Base-by-base conservation (phyloP, 345 rosid species). In the Stellera chamaejasme region DNA sequence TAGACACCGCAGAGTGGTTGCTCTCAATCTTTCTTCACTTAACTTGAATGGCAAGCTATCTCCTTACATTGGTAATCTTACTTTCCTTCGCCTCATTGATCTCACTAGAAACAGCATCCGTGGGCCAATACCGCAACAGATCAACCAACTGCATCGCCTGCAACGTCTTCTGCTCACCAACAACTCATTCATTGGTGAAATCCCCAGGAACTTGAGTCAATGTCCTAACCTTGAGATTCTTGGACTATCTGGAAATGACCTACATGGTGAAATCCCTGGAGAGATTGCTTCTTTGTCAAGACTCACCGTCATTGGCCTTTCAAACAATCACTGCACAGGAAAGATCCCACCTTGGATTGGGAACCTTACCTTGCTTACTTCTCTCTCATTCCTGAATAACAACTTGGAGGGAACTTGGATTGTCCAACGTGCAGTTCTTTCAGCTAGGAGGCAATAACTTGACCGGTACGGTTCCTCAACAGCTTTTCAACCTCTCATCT, bases 121-220 rank as follows among this genome's bases (percentile, higher is more conserved):
- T 15, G 53, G 60, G 9, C 43, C 13, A 6, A 64, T 69, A 10
- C 69, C 73, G 1, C 61, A 5, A 3, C 57, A 64, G 50, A 27
- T 59, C n/a, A 56, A 57, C 15, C 43, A 13, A 6, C 50, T 70
- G 32, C n/a, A 27, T 9, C 14, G 63, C 3, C 47, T 70, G 46
- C 27, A 65, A 19, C 6, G 10, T 3, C 43, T 60, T 13, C 0
- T 2, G 2, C 51, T 55, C n/a, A 2, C 0, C 16, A 50, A 60
- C 39, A 65, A 65, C 53, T 56, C 60, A 1, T 42, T 70, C 39
- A 10, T 10, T 6, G 74, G 74, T 10, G 55, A 70, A 51, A 51
- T 70, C 27, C 74, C 70, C 0, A 42, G 52, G 14, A 56, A 56
- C 43, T 13, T 70, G 3, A 45, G 63, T 10, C 27, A 2, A 4